Percentiles rank a stretch among this genome's conserved stretches.
Evolutionary conservation across 2,329 filamentous ascomycete species (phyloP).

Genomic region (Xylaria arbuscula): DNA sequence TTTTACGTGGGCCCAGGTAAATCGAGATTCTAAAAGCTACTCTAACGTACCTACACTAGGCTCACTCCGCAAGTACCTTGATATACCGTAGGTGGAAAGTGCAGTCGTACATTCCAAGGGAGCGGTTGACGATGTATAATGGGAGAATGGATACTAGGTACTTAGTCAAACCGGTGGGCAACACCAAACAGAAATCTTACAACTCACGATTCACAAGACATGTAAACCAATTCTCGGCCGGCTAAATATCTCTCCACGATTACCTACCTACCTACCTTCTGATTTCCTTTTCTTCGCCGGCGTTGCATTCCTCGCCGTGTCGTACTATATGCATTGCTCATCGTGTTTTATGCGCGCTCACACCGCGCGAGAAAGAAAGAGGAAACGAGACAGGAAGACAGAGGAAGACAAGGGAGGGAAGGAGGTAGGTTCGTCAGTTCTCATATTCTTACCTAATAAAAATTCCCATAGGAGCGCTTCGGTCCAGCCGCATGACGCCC

Average conservation of each 20-base stretch:
- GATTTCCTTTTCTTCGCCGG: not conserved
- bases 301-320: slow-evolving; percentile 3
- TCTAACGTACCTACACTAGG: not conserved
- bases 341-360: too few species aligned
- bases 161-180: not conserved
- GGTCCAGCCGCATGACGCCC: slow-evolving; percentile 4
- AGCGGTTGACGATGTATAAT: slow-evolving; percentile 3
- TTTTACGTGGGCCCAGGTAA: too few species aligned
- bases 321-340: not conserved
- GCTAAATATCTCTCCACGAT: slow-evolving; percentile 29
- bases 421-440: not conserved
- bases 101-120: too few species aligned
- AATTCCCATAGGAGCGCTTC: slow-evolving; percentile 28
- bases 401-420: too few species aligned
- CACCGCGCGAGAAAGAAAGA: too few species aligned
- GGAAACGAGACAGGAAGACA: not conserved
- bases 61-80: slow-evolving; percentile 7
- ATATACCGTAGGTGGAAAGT: not conserved
- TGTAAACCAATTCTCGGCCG: slow-evolving; percentile 12
- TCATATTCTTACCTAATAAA: slow-evolving; percentile 30
- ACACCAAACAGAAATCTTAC: not conserved
- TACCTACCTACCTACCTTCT: too few species aligned
- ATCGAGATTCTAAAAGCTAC: not conserved
- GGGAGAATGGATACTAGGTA: slow-evolving; percentile 2
- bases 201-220: not conserved